Conservation (phyloP, 352 stramenopile genomes). For the Phytophthora foliorum region DNA sequence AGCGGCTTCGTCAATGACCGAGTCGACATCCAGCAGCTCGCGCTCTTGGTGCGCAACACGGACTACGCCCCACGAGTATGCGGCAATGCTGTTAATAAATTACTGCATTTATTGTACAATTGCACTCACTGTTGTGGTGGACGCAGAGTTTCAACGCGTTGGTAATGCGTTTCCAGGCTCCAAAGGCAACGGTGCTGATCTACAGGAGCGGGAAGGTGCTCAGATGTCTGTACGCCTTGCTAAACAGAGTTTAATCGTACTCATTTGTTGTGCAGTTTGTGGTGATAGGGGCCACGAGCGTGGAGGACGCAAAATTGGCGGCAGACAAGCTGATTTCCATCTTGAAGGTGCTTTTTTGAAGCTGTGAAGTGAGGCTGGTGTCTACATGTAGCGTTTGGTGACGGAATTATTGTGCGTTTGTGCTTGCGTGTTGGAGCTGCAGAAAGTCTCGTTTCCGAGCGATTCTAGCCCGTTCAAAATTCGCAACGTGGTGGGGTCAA, state of each 20-base stretch:
- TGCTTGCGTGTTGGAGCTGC: not conserved
- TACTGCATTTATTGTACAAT: not conserved
- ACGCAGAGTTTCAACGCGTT: constrained; percentile 69
- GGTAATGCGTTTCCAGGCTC: constrained; percentile 69
- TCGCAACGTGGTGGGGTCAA: constrained; percentile 91
- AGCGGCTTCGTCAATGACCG: constrained; percentile 62
- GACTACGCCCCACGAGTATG: constrained; percentile 71
- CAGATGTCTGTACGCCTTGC: no score
- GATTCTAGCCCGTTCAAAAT: constrained; percentile 57
- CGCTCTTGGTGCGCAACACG: constrained; percentile 74
- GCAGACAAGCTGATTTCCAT: constrained; percentile 69
- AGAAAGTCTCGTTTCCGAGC: constrained; percentile 74
- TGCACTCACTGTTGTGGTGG: not conserved
- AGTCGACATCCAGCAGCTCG: constrained; percentile 72
- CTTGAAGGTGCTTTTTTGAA: constrained; percentile 50
- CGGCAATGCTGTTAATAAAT: not conserved
- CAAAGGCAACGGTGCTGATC: constrained; percentile 63
- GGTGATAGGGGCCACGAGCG: constrained; percentile 59
- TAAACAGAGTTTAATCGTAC: no score
- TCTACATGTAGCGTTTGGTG: not conserved
- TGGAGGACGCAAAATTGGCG: constrained; percentile 48
- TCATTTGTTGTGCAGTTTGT: constrained; percentile 55
- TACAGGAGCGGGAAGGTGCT: constrained; percentile 77
- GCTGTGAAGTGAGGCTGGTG: not conserved
- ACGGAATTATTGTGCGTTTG: not conserved